These are phyloP conservation scores for Fusarium sp. DNA, from an alignment of 2,329 filamentous ascomycete genomes.

Conservation along the genomic window DNA sequence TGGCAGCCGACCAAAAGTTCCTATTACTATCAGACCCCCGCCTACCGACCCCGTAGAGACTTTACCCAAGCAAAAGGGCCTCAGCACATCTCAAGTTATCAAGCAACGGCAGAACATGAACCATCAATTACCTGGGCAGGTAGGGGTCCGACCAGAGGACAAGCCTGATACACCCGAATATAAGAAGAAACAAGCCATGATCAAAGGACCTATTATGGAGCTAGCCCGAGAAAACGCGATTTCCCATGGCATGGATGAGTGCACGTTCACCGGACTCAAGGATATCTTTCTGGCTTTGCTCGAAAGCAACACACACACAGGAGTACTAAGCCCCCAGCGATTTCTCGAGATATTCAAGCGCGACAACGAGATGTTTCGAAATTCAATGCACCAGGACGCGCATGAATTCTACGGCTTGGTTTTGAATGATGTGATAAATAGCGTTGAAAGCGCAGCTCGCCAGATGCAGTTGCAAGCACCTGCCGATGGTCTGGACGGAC, in stretches of 20 bases:
- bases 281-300: conserved; percentile 96
- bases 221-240: conserved; percentile 83
- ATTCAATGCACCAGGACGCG: conserved; percentile 97
- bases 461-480: conserved; percentile 61
- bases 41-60: conserved; percentile 59
- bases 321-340: conserved; percentile 90
- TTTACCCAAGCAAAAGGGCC: conserved; percentile 62
- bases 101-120: conserved; percentile 68
- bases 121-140: conserved; percentile 66
- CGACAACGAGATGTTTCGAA: conserved; percentile 97
- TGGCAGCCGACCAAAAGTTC: conserved; percentile 66
- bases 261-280: conserved; percentile 92
- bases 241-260: conserved; percentile 93
- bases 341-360: conserved; percentile 94
- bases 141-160: conserved; percentile 80
- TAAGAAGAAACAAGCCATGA: conserved; percentile 95
- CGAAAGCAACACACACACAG: conserved; percentile 82
- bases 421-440: conserved; percentile 95
- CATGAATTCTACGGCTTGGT: conserved; percentile 96
- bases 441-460: conserved; percentile 88
- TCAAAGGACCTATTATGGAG: conserved; percentile 87
- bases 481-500: conserved; percentile 51
- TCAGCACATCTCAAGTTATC: conserved; percentile 67
- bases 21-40: conserved; percentile 71
- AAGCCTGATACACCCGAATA: conserved; percentile 95